Percentiles rank a stretch among this genome's conserved stretches.
These are phyloP conservation scores for Tetraselmis chui DNA, from an alignment of 139 green algal genomes.

Conservation along the genomic window DNA sequence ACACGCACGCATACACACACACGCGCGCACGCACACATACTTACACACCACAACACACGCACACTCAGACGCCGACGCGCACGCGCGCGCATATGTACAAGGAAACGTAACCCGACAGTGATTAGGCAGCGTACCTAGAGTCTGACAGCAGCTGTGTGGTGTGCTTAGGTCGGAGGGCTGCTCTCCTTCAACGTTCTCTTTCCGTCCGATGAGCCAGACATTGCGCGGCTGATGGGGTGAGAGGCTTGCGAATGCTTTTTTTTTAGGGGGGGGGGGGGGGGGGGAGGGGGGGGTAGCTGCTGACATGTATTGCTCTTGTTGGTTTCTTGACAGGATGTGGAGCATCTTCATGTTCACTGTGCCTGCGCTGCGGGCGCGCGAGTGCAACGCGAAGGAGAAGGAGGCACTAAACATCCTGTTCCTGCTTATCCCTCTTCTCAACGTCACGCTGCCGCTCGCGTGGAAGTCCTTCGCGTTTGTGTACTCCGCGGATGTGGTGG, in stretches of 20 bases:
- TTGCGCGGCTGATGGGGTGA: conserved; percentile 84
- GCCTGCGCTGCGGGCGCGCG: conserved; percentile 79
- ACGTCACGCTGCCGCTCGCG: conserved; percentile 86
- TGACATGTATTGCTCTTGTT: too few relatives aligned
- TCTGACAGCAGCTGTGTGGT: neutral
- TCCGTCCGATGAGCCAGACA: conserved; percentile 84
- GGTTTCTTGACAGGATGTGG: conserved; percentile 95
- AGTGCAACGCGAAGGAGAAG: conserved; percentile 89
- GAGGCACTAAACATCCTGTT: conserved; percentile 95
- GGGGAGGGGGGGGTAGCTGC: too few relatives aligned
- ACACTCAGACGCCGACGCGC: neutral
- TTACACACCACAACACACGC: neutral
- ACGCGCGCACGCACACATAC: neutral
- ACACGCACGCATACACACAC: neutral
- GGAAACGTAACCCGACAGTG: neutral
- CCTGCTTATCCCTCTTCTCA: conserved; percentile 84
- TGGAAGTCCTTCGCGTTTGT: conserved; percentile 92
- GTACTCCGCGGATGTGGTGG: conserved; percentile 73
- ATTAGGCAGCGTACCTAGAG: neutral
- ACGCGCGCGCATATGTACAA: neutral
- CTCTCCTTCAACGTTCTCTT: conserved; percentile 94
- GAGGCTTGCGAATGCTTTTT: neutral
- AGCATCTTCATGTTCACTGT: conserved; percentile 96
- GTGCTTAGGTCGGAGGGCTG: conserved; percentile 52
- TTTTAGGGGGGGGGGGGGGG: too few relatives aligned